Conservation (phyloP, 176 grass and related monocot genomes). For the Echinochloa phyllopogon region DNA sequence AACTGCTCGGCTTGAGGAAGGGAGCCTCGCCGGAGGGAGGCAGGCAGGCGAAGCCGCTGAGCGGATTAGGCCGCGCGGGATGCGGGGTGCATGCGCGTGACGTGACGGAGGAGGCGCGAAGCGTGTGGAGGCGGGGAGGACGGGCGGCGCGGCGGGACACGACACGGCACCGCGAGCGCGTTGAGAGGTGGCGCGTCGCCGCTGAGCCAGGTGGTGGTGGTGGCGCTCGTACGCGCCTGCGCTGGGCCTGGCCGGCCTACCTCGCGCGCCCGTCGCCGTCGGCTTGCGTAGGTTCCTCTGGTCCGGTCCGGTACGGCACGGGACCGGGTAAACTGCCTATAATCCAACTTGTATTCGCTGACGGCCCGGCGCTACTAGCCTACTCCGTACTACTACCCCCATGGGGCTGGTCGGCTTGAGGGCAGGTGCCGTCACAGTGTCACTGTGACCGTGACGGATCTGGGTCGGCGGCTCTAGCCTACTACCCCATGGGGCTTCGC, state of each 20-base stretch:
- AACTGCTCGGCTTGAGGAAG: constrained; percentile 33
- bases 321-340: not conserved
- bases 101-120: constrained; percentile 37
- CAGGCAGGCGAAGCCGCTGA: no score
- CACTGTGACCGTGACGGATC: not conserved
- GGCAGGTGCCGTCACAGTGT: not conserved
- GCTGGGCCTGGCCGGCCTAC: not conserved
- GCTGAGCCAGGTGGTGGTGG: constrained; percentile 21
- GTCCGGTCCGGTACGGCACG: not conserved
- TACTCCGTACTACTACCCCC: no score
- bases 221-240: not conserved
- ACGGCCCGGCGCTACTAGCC: not conserved
- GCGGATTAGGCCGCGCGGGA: not conserved
- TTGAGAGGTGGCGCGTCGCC: not conserved
- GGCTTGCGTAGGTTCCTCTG: not conserved
- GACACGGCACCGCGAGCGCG: constrained; percentile 16
- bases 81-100: not conserved
- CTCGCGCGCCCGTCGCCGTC: not conserved
- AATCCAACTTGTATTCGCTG: not conserved
- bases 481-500: no score
- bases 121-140: constrained; percentile 17
- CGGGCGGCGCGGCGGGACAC: not conserved
- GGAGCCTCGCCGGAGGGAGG: not conserved
- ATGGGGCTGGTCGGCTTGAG: not conserved
- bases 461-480: not conserved